These are phyloP conservation scores for Aristolochia californica DNA, from an alignment of 164 flowering plant genomes.

Conservation along the genomic window DNA sequence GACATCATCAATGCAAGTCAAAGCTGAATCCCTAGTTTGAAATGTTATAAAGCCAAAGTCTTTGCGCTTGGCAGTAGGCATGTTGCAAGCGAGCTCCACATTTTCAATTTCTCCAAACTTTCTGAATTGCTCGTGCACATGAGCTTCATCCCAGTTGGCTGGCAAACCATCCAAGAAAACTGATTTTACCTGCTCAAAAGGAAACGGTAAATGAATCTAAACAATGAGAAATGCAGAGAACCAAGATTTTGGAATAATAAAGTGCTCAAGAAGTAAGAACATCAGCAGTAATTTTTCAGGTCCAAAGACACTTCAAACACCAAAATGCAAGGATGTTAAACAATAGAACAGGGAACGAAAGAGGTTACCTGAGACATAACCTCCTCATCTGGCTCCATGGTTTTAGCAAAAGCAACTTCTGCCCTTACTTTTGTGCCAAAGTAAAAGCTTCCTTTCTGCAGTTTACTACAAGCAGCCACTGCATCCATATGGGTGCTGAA, in stretches of 20 bases:
- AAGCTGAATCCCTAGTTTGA: constrained; percentile 20
- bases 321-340: no score
- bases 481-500: constrained; percentile 29
- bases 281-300: no score
- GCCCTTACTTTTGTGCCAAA: constrained; percentile 18
- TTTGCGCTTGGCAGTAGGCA: constrained; percentile 27
- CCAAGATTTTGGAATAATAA: no score
- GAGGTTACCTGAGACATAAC: constrained; percentile 21
- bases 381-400: constrained; percentile 23
- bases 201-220: not conserved
- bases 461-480: constrained; percentile 18
- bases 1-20: constrained; percentile 24
- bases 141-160: constrained; percentile 19
- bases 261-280: no score
- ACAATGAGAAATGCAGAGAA: no score
- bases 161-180: constrained; percentile 27
- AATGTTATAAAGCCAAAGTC: constrained; percentile 21
- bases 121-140: constrained; percentile 12
- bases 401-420: constrained; percentile 22
- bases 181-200: constrained; percentile 18
- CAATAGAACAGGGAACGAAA: not conserved
- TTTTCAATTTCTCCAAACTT: constrained; percentile 24
- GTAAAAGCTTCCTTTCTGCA: constrained; percentile 16
- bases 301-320: no score
- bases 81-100: constrained; percentile 25